Evolutionary conservation across 106 monocot genomes (phyloP), one percentile per base, ranked within the genome.

Genomic region (Acorus calamus): DNA sequence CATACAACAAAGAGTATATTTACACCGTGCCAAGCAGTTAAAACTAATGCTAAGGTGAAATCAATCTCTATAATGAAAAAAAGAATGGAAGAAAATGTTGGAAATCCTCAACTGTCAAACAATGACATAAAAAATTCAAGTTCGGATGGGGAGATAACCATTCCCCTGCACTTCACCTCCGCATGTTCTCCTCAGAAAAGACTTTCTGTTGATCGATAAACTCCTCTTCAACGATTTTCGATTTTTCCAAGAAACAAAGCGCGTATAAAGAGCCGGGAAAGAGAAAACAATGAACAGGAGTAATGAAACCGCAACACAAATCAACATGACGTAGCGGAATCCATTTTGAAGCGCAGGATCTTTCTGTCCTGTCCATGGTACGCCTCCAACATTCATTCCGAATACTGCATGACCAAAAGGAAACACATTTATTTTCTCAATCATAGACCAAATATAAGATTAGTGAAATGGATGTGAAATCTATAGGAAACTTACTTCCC

Each of bases 371-470:
- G 94, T 90, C 94, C 94, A 94, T 58, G 94, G 94, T 8, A 96
- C 90, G 41, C 94, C 90, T 4, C 90, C 94, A 14, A 96, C 94
- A 60, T 96, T 96, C 94, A 96, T 96, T 13, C 94, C 94, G 57
- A 96, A 96, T 28, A 96, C 94, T 94, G 84, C 59, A 60, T n/a
- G 28, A 11, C 71, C 10, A 60, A 14, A 52, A 52, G 42, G 56
- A 52, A 7, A 52, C 41, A 77, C 10, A 7, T 52, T 46, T 48
- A 55, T 68, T 42, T 52, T 59, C 14, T 50, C 8, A 72, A 43
- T 7, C 6, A 65, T 4, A 3, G 42, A 63, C 13, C 54, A 6
- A 42, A 12, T 1, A 55, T 50, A 8, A 41, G 9, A 64, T 6
- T 55, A 50, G 45, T 14, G 52, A 50, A 62, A 44, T 14, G 46